Evolutionary conservation across 805 yeast genomes (phyloP), one percentile per base, ranked within the genome.

Genomic region (Wickerhamomyces mucosus): DNA sequence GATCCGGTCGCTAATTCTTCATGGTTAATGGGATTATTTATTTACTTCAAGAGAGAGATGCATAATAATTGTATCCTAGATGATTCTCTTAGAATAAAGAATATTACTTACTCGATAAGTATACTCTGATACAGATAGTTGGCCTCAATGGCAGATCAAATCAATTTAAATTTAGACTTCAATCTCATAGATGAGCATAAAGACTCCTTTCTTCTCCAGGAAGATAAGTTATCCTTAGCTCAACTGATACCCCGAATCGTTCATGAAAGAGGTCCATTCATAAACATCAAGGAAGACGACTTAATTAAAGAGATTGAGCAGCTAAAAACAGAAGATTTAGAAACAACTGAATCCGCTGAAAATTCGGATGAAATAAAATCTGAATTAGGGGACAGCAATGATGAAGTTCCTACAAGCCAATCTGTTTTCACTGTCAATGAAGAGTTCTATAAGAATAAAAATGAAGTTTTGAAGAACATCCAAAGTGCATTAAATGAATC

Each of bases 401-500:
- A 16, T 10, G 56, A 50, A 13, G 43, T 15, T 7, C 11, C 37
- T 28, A 27, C 37, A 5, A 21, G 14, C n/a, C 28, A 42, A 5
- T 45, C 45, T 6, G 32, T 43, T 18, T 21, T 39, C 2, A 40
- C 45, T 22, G 34, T 54, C 5, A 55, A 52, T 18, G 59, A 55
- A 13, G 58, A 59, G 8, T 75, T 76, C 43, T 54, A 59, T 29
- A 61, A 59, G 27, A 63, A 70, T 13, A 75, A 75, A 46, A 49
- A 58, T n/a, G 72, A 74, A 36, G 63, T 78, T 26, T 43, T 76
- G 12, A 62, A 59, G 13, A 60, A 64, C 26, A 63, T 81, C 19
- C 67, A 72, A 33, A 54, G 73, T 0, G 95, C 97, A 2, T 61
- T 83, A 43, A 92, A 89, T 51, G 96, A 92, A 50, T 76, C 94